These are phyloP conservation scores for Canavalia ensiformis DNA, from an alignment of 306 rosid genomes.

Conservation along the genomic window DNA sequence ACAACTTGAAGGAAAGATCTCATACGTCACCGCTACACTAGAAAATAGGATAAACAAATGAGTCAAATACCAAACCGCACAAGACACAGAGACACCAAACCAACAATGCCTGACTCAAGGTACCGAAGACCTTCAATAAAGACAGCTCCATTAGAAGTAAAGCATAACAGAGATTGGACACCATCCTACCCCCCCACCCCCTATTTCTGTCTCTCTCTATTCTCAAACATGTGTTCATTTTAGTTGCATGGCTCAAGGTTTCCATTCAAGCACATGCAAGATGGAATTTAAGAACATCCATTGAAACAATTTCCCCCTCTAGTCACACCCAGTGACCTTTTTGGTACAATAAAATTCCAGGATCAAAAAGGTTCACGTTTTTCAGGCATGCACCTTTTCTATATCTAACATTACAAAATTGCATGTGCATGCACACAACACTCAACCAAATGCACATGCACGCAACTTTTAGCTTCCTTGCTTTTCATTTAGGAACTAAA, in stretches of 20 bases:
- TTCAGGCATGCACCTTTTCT: conserved; percentile 17
- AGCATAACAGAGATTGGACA: neutral
- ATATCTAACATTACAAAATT: conserved; percentile 18
- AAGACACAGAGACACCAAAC: conserved; percentile 27
- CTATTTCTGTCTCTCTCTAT: neutral
- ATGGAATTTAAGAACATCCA: neutral
- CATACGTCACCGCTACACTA: conserved; percentile 10
- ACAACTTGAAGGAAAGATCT: conserved; percentile 18
- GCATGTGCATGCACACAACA: conserved; percentile 14
- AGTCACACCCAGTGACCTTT: neutral
- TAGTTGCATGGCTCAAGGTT: conserved; percentile 33
- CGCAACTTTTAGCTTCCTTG: neutral
- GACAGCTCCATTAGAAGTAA: conserved; percentile 3
- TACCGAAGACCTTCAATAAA: conserved; percentile 1
- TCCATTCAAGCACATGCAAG: conserved; percentile 28
- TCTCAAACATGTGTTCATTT: neutral
- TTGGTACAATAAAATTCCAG: neutral
- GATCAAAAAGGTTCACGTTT: neutral
- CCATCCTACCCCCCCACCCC: neutral
- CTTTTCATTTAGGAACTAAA: neutral
- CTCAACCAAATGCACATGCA: neutral
- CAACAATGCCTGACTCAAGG: conserved; percentile 6
- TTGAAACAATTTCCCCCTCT: neutral
- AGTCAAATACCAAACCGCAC: conserved; percentile 10
- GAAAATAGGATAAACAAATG: conserved; percentile 15